These are phyloP conservation scores for Hypocreales sp. DNA, from an alignment of 2,329 filamentous ascomycete species.

Conservation along the genomic window DNA sequence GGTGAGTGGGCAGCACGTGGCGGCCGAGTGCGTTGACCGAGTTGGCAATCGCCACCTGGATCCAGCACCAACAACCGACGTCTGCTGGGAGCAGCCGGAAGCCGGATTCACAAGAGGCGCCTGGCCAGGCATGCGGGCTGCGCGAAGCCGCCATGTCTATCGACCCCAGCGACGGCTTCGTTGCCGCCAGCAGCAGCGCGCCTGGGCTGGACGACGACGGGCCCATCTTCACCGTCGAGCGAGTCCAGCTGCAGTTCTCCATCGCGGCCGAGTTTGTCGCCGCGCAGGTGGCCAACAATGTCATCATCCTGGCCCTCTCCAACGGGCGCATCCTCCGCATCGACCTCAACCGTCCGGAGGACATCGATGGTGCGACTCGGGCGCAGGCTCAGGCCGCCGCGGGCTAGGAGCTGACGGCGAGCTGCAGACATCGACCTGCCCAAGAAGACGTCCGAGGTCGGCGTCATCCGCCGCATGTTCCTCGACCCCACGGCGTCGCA, in stretches of 20 bases:
- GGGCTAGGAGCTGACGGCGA: conserved; percentile 3
- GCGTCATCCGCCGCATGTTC: conserved; percentile 90
- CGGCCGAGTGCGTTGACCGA: no score
- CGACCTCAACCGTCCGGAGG: conserved; percentile 81
- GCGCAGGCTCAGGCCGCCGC: neutral
- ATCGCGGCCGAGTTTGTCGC: conserved; percentile 93
- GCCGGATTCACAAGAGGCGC: no score
- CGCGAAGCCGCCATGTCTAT: conserved; percentile 16
- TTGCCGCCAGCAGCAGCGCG: conserved; percentile 44
- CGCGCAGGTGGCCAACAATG: conserved; percentile 93
- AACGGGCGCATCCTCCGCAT: conserved; percentile 89
- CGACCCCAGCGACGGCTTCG: conserved; percentile 46
- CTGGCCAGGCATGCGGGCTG: conserved; percentile 5
- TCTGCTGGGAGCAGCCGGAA: no score
- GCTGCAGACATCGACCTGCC: conserved; percentile 81
- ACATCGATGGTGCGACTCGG: conserved; percentile 65
- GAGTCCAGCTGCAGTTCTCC: conserved; percentile 84
- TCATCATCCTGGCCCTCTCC: conserved; percentile 79
- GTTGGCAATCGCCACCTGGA: no score
- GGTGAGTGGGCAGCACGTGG: no score
- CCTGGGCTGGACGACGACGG: conserved; percentile 49
- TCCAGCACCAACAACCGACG: no score
- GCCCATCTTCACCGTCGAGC: conserved; percentile 90
- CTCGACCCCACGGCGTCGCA: conserved; percentile 94
- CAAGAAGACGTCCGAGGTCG: conserved; percentile 80